Evolutionary conservation across 2,329 filamentous ascomycete species (phyloP), one percentile per base, ranked within the genome.

Genomic region (Amauroascus niger): DNA sequence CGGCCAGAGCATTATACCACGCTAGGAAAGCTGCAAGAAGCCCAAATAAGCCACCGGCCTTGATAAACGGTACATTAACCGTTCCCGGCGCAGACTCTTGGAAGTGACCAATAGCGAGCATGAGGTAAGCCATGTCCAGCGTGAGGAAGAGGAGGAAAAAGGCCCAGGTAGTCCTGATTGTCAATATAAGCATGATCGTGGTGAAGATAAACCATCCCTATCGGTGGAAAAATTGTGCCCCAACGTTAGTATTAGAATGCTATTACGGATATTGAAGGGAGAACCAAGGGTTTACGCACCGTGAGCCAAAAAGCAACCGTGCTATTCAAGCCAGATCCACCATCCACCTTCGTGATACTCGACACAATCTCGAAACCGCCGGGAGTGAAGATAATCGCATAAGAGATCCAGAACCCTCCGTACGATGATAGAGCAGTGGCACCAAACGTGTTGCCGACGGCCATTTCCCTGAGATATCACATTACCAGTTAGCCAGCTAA

Each of bases 1-100:
- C 87, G 50, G 87, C 86, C 56, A 91, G 76, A 35, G 88, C 87
- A 64, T 88, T 89, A 72, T 91, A 94, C 88, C 88, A 94, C 3
- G 88, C 87, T 53, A 87, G 65, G 66, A 94, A 93, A 0, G 87
- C 86, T 1, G 87, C 82, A 6, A 93, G 63, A 57, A 93, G 77
- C n/a, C 88, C 88, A 65, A 93, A 91, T 57, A 82, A 76, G 51
- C 88, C 88, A 58, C 86, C 88, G 3, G 84, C 80, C 69, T 83
- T 85, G 62, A 81, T 80, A 43, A 87, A 72, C 14, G 68, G 70
- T 4, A 69, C 54, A 59, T 77, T 69, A 14, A 78, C 64, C 1
- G 53, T 54, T 16, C 66, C 70, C 0, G 61, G 59, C 16, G 67
- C 52, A 59, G 77, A 72, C 55, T 76, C 77, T 57, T 79, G 72